These are phyloP conservation scores for Perkinsus olseni DNA, from an alignment of 169 alveolate genomes.

Conservation along the genomic window DNA sequence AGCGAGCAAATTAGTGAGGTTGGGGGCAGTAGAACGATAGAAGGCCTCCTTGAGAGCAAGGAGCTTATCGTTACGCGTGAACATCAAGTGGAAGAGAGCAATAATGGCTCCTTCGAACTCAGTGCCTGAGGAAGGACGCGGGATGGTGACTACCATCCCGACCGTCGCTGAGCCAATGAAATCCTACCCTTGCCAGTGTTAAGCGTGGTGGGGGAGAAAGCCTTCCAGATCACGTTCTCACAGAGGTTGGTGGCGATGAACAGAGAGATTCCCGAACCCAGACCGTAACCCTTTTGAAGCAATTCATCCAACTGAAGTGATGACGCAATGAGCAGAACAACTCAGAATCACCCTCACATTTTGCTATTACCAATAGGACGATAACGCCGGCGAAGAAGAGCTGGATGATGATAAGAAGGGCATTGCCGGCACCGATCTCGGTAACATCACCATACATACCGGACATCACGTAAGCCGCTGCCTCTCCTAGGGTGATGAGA, in stretches of 20 bases:
- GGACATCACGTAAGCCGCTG: slow-evolving; percentile 92
- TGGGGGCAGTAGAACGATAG: slow-evolving; percentile 95
- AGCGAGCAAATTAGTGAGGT: slow-evolving; percentile 91
- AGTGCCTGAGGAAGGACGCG: slow-evolving; percentile 49
- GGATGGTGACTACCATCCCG: background rate
- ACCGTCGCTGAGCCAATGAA: slow-evolving; percentile 16
- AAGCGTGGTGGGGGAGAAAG: slow-evolving; percentile 96
- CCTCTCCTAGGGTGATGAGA: slow-evolving; percentile 97
- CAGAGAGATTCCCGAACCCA: slow-evolving; percentile 99
- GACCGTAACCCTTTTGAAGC: slow-evolving; percentile 98
- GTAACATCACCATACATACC: slow-evolving; percentile 97
- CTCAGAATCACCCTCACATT: background rate
- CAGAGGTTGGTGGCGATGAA: slow-evolving; percentile 99
- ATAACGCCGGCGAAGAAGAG: slow-evolving; percentile 98
- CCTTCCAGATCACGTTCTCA: slow-evolving; percentile 96
- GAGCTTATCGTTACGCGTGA: slow-evolving; percentile 80
- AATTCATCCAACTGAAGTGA: slow-evolving; percentile 84
- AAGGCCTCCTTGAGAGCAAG: slow-evolving; percentile 89
- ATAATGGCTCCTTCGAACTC: slow-evolving; percentile 99
- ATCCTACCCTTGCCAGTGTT: slow-evolving; percentile 80
- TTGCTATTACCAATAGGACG: slow-evolving; percentile 64
- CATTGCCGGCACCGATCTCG: slow-evolving; percentile 94
- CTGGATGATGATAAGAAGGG: slow-evolving; percentile 89
- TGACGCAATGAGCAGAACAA: background rate
- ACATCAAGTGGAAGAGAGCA: slow-evolving; percentile 92